Base-by-base conservation (phyloP, 768 basidiomycete species). In the Inosperma sp. region DNA sequence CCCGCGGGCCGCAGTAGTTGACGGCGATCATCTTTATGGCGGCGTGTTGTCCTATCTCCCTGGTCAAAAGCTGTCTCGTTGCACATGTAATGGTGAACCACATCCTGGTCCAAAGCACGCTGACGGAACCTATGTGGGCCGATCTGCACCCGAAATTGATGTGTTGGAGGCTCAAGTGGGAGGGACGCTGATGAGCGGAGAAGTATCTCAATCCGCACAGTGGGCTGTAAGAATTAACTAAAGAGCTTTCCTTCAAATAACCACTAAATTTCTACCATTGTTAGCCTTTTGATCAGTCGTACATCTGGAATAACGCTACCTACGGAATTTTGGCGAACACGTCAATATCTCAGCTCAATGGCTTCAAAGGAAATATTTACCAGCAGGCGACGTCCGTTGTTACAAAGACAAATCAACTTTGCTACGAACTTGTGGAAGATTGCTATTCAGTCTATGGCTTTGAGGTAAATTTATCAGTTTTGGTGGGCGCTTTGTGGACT, bases 91-190 rank as follows among this genome's bases (percentile, higher is more conserved):
- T 8, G 83, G 83, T 19, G 88, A 94, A 67, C 74, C 82, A 6
- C 93, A 96, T 66, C 94, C 94, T 6, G 94, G 94, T 7, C 93
- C 93, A 17, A 67, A 81, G 41, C 82, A 84, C 54, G 51, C 71
- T 1, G 88, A 95, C 58, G 92, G 92, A 31, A 76, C 83, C 2
- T 93, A 80, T 59, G 80, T 86, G 16, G 93, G 91, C 5, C 80
- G 93, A 49, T 66, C 84, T 26, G 88, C 92, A 5, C 92, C 92
- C 1, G 93, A 95, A 68, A 93, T 95, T 35, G 93, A 95, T 72
- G 74, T 93, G 17, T 84, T 94, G 61, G 93, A 94, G 71, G 86
- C 93, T 6, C 82, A 84, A 67, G 84, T 83, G 55, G 51, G 57
- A 31, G 63, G 71, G 5, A 65, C 65, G 5, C 59, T 69, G 16